These are phyloP conservation scores for Astragalus glycyphyllos DNA, from an alignment of 306 rosid genomes.

Conservation along the genomic window DNA sequence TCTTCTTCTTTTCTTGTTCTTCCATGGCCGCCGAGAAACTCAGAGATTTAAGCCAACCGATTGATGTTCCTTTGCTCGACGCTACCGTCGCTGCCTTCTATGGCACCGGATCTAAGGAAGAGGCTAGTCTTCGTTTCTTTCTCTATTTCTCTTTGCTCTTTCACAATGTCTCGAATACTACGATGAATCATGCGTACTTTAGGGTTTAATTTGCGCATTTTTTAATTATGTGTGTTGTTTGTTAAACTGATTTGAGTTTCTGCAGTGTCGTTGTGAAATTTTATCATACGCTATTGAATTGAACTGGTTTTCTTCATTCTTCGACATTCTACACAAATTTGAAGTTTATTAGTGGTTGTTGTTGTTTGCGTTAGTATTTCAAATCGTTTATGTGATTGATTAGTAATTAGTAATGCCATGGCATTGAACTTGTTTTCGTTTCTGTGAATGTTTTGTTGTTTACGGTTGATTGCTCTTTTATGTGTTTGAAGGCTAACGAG, in stretches of 20 bases:
- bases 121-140: slow-evolving; percentile 54
- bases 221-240: not conserved
- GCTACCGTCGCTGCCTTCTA: slow-evolving; percentile 98
- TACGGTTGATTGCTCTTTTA: not conserved
- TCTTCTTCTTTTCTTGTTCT: not conserved
- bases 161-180: not conserved
- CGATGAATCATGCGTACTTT: not conserved
- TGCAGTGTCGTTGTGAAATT: not conserved
- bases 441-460: slow-evolving; percentile 9
- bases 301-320: not conserved
- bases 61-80: slow-evolving; percentile 85
- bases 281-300: slow-evolving; percentile 10
- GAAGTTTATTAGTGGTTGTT: not conserved
- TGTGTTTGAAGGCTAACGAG: not conserved
- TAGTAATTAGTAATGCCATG: not conserved
- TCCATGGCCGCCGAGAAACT: slow-evolving; percentile 98
- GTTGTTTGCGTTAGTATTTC: not conserved
- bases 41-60: slow-evolving; percentile 89
- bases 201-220: slow-evolving; percentile 42
- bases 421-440: slow-evolving; percentile 6
- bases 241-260: not conserved
- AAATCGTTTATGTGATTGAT: not conserved
- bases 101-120: slow-evolving; percentile 99
- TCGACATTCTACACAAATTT: not conserved
- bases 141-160: not conserved